Conservation (phyloP, 352 stramenopile species). For the Phytophthora sp. region DNA sequence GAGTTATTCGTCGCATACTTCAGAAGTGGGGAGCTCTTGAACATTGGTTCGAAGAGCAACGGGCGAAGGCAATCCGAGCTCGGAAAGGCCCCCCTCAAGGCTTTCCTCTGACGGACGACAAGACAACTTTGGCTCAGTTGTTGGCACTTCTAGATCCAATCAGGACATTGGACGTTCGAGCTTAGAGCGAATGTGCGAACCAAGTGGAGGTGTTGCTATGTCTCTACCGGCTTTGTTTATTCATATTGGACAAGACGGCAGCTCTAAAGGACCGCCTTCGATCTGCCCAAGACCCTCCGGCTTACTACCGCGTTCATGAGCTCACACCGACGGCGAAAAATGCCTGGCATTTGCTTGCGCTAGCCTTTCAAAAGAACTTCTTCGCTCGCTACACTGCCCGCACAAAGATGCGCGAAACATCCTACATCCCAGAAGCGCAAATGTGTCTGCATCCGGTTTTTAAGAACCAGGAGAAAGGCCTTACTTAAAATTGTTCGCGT, state of each 20-base stretch:
- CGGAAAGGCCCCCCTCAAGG: constrained; percentile 1
- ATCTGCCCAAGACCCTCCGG: not conserved
- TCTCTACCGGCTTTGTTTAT: not conserved
- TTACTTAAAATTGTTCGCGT: constrained; percentile 3
- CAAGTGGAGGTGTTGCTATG: constrained; percentile 15
- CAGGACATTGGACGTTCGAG: constrained; percentile 1
- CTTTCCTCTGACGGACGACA: constrained; percentile 8
- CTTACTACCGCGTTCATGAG: constrained; percentile 2
- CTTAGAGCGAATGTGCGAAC: constrained; percentile 14
- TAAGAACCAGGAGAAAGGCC: constrained; percentile 13
- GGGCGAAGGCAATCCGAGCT: constrained; percentile 14
- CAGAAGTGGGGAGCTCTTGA: constrained; percentile 19
- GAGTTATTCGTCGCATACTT: constrained; percentile 10
- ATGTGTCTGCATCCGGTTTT: constrained; percentile 10
- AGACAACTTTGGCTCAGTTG: constrained; percentile 11
- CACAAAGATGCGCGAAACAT: not conserved
- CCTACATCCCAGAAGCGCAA: constrained; percentile 15
- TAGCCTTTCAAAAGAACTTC: constrained; percentile 13
- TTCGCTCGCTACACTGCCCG: constrained; percentile 16
- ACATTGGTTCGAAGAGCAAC: constrained; percentile 19
- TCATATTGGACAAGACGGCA: constrained; percentile 7
- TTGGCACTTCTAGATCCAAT: constrained; percentile 13
- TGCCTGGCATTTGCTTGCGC: not conserved
- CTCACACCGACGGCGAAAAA: not conserved
- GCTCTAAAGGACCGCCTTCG: no score